These are phyloP conservation scores for Sporobolomyces roseus DNA, from an alignment of 768 basidiomycete species.

Conservation along the genomic window DNA sequence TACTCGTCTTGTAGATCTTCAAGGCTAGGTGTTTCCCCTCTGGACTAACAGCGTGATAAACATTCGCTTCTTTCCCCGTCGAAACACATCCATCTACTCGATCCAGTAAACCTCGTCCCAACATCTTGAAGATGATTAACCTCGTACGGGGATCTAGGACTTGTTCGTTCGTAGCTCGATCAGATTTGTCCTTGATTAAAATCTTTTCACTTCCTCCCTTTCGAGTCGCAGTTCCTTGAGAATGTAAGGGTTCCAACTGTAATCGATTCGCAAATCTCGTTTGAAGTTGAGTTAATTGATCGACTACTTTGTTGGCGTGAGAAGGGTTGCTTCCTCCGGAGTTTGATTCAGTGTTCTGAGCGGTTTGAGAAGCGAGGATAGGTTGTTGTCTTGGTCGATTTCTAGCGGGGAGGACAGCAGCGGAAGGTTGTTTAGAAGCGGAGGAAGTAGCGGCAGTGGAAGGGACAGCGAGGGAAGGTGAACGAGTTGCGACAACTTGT, in stretches of 20 bases:
- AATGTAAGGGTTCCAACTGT: slow-evolving; percentile 66
- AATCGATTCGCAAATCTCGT: slow-evolving; percentile 69
- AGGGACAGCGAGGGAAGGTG: slow-evolving; percentile 1
- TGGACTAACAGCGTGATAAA: slow-evolving; percentile 70
- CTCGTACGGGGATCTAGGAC: slow-evolving; percentile 94
- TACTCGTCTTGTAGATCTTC: slow-evolving; percentile 98
- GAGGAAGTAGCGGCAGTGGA: slow-evolving; percentile 52
- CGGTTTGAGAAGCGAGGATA: not conserved
- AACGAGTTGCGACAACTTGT: slow-evolving; percentile 63
- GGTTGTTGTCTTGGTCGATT: slow-evolving; percentile 25
- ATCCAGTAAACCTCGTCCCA: slow-evolving; percentile 77
- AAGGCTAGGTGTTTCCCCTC: slow-evolving; percentile 66
- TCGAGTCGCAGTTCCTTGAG: slow-evolving; percentile 63
- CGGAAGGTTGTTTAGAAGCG: slow-evolving; percentile 5
- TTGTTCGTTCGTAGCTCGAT: slow-evolving; percentile 93
- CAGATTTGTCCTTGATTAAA: slow-evolving; percentile 90
- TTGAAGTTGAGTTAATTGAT: slow-evolving; percentile 68
- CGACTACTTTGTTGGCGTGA: slow-evolving; percentile 57
- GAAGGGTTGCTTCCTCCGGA: not conserved
- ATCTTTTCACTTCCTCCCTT: slow-evolving; percentile 84
- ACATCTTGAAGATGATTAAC: slow-evolving; percentile 92
- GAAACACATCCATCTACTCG: slow-evolving; percentile 94
- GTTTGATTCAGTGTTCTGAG: slow-evolving; percentile 21
- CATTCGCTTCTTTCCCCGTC: slow-evolving; percentile 98
- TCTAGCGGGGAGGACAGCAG: slow-evolving; percentile 25